Conservation (phyloP, 2,329 filamentous ascomycete species). For the Rosellinia necatrix region DNA sequence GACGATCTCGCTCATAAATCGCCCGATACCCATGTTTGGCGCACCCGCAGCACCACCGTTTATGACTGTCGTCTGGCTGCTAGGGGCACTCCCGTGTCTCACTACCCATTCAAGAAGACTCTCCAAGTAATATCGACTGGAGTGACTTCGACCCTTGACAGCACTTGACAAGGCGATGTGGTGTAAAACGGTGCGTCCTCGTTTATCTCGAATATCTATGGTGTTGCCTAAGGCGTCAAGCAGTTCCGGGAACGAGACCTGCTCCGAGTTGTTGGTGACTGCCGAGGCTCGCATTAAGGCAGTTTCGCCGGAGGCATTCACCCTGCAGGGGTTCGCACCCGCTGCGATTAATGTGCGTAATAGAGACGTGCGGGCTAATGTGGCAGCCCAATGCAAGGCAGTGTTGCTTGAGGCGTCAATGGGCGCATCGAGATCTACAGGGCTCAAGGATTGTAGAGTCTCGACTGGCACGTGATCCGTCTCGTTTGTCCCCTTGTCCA, state of each 20-base stretch:
- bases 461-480: constrained; percentile 70
- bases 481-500: constrained; percentile 73
- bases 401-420: constrained; percentile 90
- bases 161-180: constrained; percentile 96
- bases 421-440: constrained; percentile 86
- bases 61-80: constrained; percentile 49
- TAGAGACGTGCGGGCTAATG: constrained; percentile 82
- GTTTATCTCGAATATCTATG: constrained; percentile 87
- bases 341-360: constrained; percentile 79
- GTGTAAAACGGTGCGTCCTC: constrained; percentile 89
- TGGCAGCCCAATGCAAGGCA: constrained; percentile 94
- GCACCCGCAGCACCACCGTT: constrained; percentile 42
- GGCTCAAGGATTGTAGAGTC: constrained; percentile 74
- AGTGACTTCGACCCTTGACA: constrained; percentile 88
- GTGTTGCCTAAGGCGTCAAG: constrained; percentile 87
- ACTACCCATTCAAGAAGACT: constrained; percentile 94
- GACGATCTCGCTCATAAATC: constrained; percentile 96
- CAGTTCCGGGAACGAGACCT: constrained; percentile 86
- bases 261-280: constrained; percentile 93
- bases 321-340: constrained; percentile 84
- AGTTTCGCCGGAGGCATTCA: constrained; percentile 89
- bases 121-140: constrained; percentile 95
- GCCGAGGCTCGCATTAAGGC: constrained; percentile 90
- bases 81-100: constrained; percentile 72
- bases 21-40: constrained; percentile 81